Base-by-base conservation (phyloP, 1,139 yeast species). In the Hansenula sp. region DNA sequence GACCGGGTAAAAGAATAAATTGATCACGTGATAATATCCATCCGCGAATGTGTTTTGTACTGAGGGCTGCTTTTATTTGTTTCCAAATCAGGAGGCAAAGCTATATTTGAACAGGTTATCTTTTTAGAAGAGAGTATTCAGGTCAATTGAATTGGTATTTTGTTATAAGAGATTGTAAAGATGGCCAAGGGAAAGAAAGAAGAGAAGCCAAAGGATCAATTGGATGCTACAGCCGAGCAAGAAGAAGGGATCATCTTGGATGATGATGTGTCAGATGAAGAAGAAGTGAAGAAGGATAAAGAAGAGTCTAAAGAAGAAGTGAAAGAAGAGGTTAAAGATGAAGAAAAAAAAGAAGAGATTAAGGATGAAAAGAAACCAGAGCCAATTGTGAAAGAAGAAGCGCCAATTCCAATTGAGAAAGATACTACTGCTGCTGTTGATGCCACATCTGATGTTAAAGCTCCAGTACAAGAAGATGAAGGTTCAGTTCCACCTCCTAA, bases 401-500 rank as follows among this genome's bases (percentile, higher is more conserved):
- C 33, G 22, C 45, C 46, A 14, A 46, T 47, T 18, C 44, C n/a
- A 14, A n/a, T 10, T 9, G 17, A 4, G 3, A 22, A 21, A 21
- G 12, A 4, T 6, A 16, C 20, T 28, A 20, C 10, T 8, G 27
- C 3, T 14, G 14, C 2, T 31, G 14, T 6, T 31, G 34, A 9
- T 3, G 19, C 6, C 2, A 17, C 3, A 11, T 7, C 8, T 13
- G 14, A 38, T 35, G 37, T 37, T 41, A 45, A 39, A 29, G 22
- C 16, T 5, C 11, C 22, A 9, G 18, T 6, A 18, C 12, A 8
- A 8, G 31, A 29, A 18, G 47, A 44, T 14, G 57, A 48, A 14
- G 50, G 41, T 10, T 29, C 35, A 24, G 42, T 56, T 2, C 75
- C 82, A 12, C 95, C 95, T 6, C 75, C 83, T n/a, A 75, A 71